Base-by-base conservation (phyloP, 352 stramenopile species). In the Phytopythium cucurbitacearum region DNA sequence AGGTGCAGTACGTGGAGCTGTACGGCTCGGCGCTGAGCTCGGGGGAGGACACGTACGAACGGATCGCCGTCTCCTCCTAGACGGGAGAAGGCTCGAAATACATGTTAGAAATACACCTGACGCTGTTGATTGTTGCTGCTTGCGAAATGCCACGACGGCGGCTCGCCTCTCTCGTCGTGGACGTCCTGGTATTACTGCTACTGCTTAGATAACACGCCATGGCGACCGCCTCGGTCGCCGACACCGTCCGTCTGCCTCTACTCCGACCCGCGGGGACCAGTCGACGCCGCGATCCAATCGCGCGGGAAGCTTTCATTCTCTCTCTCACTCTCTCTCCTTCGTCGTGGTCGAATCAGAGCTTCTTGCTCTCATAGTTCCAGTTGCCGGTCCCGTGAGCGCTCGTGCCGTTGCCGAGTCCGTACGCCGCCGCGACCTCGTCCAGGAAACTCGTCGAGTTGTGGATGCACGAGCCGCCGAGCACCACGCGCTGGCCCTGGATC, bases 371-470 rank as follows among this genome's bases (percentile, higher is more conserved):
- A 53, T 84, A 86, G 56, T 75, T 86, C 66, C 71, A 83, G 43
- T 56, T 68, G 21, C 40, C 43, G 46, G 11, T 60, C 7, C 42
- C 42, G 12, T 50, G 38, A 7, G 11, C 12, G 8, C 39, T n/a
- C 42, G 44, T 15, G 35, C 52, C 56, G 33, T 60, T 38, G 6
- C 48, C 52, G 16, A 89, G 62, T n/a, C 76, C 79, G 52, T 76
- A 88, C 12, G 78, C 78, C 33, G 76, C 65, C 4, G 76, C 74
- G 40, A 99, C 59, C 59, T 98, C 95, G 37, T 97, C 83, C 44
- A 99, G 67, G 60, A 99, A 99, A 62, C 89, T 98, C 13, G 89
- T 98, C 51, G 93, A 98, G 66, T 99, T 99, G 61, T 98, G 95
- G 47, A 99, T 89, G 51, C 83, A 97, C 35, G 92, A 97, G 52